Evolutionary conservation across 768 basidiomycete genomes (phyloP), one percentile per base, ranked within the genome.

Genomic region (Clathrus columnatus): DNA sequence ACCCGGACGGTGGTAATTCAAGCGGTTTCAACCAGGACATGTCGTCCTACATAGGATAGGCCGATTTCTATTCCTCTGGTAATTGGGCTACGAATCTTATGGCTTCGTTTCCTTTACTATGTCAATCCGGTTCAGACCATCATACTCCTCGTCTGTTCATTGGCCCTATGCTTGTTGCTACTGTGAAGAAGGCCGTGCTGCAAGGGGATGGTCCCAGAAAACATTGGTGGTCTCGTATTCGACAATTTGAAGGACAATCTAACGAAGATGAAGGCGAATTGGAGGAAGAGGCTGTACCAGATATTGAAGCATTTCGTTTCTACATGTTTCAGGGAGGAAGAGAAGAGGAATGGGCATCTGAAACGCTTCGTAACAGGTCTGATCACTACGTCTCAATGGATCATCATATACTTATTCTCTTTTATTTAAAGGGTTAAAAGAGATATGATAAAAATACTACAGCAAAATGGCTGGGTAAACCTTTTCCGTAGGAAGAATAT

Each of bases 251-350:
- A 23, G 10, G 47, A 27, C 41, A 48, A 21, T 6, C 21, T 18
- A 49, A 48, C 21, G 65, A 64, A 23, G 66, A 65, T 45, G 59
- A 58, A 17, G 65, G 65, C n/a, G 67, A 69, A 59, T 70, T 68
- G 60, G 71, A 67, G 62, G 64, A 73, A 57, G 73, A 75, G 59
- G 64, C 80, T 50, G 72, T 89, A 59, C 78, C 76, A 59, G 72
- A 76, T 27, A 48, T 21, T 29, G 78, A 85, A 62, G 85, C 87
- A 1, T 75, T 77, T 61, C 73, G 70, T 23, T 81, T 84, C 63
- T 88, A 87, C 63, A 61, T 87, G 23, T 72, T 73, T 30, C 71
- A 78, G 53, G 88, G 87, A 7, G 87, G 87, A 23, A 73, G 72
- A 14, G 69, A 67, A 27, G 81, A 85, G 57, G 79, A 85, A 59